Evolutionary conservation across 371 early-diverging fungal species (phyloP).

Genomic region (Quaeritorhiza haematococci): DNA sequence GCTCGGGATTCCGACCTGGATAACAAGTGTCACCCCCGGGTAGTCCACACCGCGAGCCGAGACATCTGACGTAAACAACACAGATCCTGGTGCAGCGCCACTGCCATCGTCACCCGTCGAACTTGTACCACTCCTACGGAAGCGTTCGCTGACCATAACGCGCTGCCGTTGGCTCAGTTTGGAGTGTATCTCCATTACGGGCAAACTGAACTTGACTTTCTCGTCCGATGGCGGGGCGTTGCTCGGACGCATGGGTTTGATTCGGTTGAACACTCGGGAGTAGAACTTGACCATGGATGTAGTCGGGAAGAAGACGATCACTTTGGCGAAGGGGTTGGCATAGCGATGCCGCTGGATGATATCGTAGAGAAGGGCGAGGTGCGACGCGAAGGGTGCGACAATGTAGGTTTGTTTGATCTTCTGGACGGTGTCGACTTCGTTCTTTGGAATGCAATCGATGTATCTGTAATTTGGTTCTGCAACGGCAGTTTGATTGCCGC

Average conservation of each 20-base stretch:
- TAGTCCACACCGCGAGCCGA: conserved; percentile 99
- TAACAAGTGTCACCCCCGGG: conserved; percentile 88
- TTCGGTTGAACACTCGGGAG: conserved; percentile 33
- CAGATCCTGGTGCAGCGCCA: no score
- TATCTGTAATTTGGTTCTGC: conserved; percentile 64
- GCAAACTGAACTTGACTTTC: conserved; percentile 15
- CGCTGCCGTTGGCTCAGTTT: conserved; percentile 70
- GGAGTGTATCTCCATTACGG: conserved; percentile 77
- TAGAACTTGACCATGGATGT: conserved; percentile 74
- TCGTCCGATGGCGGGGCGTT: no score
- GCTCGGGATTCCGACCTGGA: conserved; percentile 93
- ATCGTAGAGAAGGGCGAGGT: conserved; percentile 58
- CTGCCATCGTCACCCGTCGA: no score
- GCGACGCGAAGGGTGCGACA: conserved; percentile 57
- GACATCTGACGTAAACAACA: conserved; percentile 97
- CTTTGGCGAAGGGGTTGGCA: conserved; percentile 55
- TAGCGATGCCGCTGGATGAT: conserved; percentile 53
- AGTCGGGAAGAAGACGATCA: conserved; percentile 88
- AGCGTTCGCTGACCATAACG: conserved; percentile 62
- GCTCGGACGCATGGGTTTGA: no score
- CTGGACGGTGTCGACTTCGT: conserved; percentile 71
- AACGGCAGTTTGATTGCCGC: no score
- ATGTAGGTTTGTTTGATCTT: conserved; percentile 69
- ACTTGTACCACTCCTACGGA: conserved; percentile 52
- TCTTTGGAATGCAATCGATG: conserved; percentile 81